phyloP scores from a whole-genome alignment of 192 early-diverging fungal species.

The Coemansia sp. region DNA sequence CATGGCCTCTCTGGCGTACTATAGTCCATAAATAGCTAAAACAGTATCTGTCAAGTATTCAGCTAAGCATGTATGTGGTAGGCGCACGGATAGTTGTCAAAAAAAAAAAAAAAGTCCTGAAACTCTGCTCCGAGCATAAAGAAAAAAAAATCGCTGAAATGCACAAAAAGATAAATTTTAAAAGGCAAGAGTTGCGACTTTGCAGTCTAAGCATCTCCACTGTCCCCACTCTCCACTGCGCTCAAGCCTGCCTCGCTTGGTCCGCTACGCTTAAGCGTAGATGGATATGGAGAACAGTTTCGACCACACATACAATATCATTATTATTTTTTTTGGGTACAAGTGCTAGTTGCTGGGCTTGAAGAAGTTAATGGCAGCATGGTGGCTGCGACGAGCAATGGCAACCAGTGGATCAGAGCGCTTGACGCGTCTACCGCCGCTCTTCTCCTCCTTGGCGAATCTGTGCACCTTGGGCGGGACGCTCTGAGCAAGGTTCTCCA shows the following conservation, averaged over 20 bases:
- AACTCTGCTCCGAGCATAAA: not conserved
- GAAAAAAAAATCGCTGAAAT: not conserved
- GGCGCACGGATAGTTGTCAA: no score
- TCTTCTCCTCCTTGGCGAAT: conserved; percentile 29
- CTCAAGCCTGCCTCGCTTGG: not conserved
- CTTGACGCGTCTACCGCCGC: conserved; percentile 35
- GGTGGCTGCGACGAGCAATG: conserved; percentile 42
- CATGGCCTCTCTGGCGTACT: not conserved
- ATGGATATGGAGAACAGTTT: not conserved
- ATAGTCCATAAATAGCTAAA: conserved; percentile 17
- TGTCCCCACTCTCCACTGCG: not conserved
- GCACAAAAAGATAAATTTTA: not conserved
- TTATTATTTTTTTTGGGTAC: not conserved
- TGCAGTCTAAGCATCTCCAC: not conserved
- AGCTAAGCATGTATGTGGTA: not conserved
- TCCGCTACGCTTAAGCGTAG: not conserved
- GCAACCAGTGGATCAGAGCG: conserved; percentile 39
- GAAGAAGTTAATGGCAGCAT: conserved; percentile 45
- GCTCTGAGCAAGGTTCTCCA: conserved; percentile 37
- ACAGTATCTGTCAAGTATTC: not conserved
- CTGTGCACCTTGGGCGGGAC: conserved; percentile 28
- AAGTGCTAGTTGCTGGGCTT: conserved; percentile 14
- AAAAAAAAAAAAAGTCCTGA: not conserved
- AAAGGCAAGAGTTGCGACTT: not conserved
- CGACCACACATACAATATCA: not conserved